These are phyloP conservation scores for Penicillium sp. DNA, from an alignment of 2,329 filamentous ascomycete genomes.

Conservation along the genomic window DNA sequence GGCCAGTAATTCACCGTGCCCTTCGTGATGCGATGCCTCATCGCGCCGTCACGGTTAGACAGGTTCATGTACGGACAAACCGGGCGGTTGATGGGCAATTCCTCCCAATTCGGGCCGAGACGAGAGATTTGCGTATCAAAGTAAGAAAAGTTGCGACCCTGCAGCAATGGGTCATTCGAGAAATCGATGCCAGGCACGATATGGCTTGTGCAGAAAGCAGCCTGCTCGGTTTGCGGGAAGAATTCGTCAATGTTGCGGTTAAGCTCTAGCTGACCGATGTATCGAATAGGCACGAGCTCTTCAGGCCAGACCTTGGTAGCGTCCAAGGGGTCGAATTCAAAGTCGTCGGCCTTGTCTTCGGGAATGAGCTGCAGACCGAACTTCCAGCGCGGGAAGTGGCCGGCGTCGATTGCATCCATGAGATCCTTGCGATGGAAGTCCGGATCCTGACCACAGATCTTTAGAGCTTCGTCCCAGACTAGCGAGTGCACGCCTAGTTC, in stretches of 20 bases:
- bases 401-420: conserved; percentile 71
- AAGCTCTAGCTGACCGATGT: conserved; percentile 78
- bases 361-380: conserved; percentile 80
- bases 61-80: conserved; percentile 76
- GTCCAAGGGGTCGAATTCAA: conserved; percentile 84
- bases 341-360: conserved; percentile 72
- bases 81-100: conserved; percentile 76
- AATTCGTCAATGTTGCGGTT: conserved; percentile 81
- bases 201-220: conserved; percentile 79
- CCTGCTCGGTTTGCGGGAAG: conserved; percentile 81
- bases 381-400: conserved; percentile 74
- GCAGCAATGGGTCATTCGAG: conserved; percentile 73
- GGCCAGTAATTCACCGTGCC: conserved; percentile 80
- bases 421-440: conserved; percentile 83
- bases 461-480: conserved; percentile 70
- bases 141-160: conserved; percentile 71
- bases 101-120: conserved; percentile 74
- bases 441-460: conserved; percentile 73
- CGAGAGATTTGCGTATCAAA: conserved; percentile 63
- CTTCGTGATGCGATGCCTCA: conserved; percentile 73
- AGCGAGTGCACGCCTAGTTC: conserved; percentile 41
- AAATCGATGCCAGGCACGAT: conserved; percentile 78
- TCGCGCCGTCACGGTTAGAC: conserved; percentile 74
- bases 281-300: conserved; percentile 72
- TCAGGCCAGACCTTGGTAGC: conserved; percentile 87